Evolutionary conservation across 2,329 filamentous ascomycete species (phyloP).

Genomic region (Chalaropsis ovoidea): DNA sequence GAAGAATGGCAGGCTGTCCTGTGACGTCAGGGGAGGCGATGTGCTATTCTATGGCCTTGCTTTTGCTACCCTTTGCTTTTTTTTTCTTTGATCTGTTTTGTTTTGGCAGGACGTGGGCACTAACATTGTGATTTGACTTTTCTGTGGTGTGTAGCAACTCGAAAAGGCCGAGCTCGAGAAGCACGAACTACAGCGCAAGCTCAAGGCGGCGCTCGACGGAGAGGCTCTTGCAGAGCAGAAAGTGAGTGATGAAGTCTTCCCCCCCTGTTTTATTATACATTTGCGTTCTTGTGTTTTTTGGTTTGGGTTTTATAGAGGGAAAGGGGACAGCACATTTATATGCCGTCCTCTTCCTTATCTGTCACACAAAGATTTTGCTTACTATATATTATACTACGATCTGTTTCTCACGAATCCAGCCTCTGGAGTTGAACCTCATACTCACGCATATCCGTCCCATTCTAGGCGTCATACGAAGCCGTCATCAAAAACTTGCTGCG

Average conservation of each 20-base stretch:
- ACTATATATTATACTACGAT: not conserved
- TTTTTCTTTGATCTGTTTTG: not conserved
- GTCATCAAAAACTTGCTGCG: conserved; percentile 60
- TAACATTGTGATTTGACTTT: conserved; percentile 17
- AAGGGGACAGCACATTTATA: not conserved
- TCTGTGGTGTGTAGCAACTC: conserved; percentile 40
- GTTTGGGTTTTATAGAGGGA: not conserved
- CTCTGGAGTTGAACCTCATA: conserved; percentile 4
- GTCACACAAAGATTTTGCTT: not conserved
- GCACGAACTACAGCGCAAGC: conserved; percentile 45
- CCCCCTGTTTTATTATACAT: conserved; percentile 2
- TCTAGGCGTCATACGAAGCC: conserved; percentile 44
- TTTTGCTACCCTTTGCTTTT: not conserved
- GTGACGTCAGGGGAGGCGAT: not conserved
- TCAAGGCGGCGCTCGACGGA: conserved; percentile 45
- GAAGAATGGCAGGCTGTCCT: not conserved
- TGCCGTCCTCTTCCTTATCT: not conserved
- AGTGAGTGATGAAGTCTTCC: conserved; percentile 35
- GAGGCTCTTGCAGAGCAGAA: conserved; percentile 43
- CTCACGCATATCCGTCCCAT: not conserved
- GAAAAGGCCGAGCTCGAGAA: conserved; percentile 49
- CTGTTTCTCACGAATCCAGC: not conserved
- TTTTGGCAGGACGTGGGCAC: not conserved
- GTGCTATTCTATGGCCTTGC: not conserved
- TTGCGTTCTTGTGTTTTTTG: not conserved